Base-by-base conservation (phyloP, 2,329 filamentous ascomycete species). In the Teratosphaeriaceae sp. region DNA sequence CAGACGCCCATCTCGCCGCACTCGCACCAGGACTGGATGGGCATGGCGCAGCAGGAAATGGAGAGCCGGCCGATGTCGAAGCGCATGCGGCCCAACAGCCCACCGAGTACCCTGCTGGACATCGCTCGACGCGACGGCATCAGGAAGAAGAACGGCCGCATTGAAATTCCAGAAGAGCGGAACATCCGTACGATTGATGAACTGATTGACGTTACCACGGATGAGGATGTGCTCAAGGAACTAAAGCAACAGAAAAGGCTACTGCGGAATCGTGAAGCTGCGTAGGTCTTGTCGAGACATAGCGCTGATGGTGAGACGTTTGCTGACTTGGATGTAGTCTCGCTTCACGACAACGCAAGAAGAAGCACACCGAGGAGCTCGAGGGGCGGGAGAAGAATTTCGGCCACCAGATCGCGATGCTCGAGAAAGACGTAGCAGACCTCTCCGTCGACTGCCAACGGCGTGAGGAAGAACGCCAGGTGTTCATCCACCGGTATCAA, bases 171-270 rank as follows among this genome's bases (percentile, higher is more conserved):
- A 8, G 82, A 86, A 34, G 92, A 96, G 69, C 80, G 89, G 49
- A 97, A 89, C 60, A 78, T 98, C 55, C 82, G 79, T 73, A 97
- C 94, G 69, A 97, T 98, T 67, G 92, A 98, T 65, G 78, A 87
- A 48, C 76, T 97, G 60, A 97, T 98, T 66, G 76, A 83, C 41
- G 82, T 87, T 67, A 90, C 88, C 26, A 88, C 80, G 43, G 84
- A 94, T 65, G 90, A 97, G 60, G 82, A 92, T 53, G 84, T 94
- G 71, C 85, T 95, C 72, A 97, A 95, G 75, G 89, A 97, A 70
- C 76, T 98, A 59, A 98, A 98, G 78, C 88, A 95, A 65, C 92
- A 96, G 68, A 97, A 97, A 75, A 83, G 92, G 48, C 74, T 98
- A 49, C 74, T 98, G 50, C 80, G 92, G 60, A 98, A 98, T 70